Evolutionary conservation across 768 basidiomycete genomes (phyloP).

Genomic region (Chiua virens): DNA sequence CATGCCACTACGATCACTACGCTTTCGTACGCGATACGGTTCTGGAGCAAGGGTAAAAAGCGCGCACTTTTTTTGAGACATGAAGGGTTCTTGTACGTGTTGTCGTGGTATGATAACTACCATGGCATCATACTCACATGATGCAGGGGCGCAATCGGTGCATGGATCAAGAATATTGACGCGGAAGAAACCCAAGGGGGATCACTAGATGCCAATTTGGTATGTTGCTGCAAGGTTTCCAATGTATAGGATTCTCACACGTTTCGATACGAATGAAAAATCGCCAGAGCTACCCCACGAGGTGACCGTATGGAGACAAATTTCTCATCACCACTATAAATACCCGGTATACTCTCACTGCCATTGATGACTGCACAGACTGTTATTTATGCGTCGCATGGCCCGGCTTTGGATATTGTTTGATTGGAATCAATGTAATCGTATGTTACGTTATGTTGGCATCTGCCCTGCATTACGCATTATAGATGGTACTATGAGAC

Average conservation of each 20-base stretch:
- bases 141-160: constrained; percentile 85
- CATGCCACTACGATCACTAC: constrained; percentile 97
- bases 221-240: not conserved
- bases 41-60: constrained; percentile 98
- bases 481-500: not conserved
- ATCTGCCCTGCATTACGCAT: constrained; percentile 6
- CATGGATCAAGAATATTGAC: constrained; percentile 97
- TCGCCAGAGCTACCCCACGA: constrained; percentile 22
- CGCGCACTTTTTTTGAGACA: constrained; percentile 95
- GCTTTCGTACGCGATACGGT: constrained; percentile 96
- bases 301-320: constrained; percentile 19
- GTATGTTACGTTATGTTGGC: constrained; percentile 20
- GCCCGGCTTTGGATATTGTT: constrained; percentile 1
- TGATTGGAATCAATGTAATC: constrained; percentile 14
- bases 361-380: constrained; percentile 9
- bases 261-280: constrained; percentile 1
- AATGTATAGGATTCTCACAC: constrained; percentile 3
- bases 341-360: constrained; percentile 26
- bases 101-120: not conserved
- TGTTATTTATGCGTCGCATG: constrained; percentile 9
- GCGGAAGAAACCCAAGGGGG: constrained; percentile 31
- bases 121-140: not conserved
- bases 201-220: not conserved
- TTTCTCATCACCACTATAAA: constrained; percentile 26
- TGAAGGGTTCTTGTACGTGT: constrained; percentile 92